Base-by-base conservation (phyloP, 495 filamentous ascomycete genomes). In the Amphirosellinia nigrospora region DNA sequence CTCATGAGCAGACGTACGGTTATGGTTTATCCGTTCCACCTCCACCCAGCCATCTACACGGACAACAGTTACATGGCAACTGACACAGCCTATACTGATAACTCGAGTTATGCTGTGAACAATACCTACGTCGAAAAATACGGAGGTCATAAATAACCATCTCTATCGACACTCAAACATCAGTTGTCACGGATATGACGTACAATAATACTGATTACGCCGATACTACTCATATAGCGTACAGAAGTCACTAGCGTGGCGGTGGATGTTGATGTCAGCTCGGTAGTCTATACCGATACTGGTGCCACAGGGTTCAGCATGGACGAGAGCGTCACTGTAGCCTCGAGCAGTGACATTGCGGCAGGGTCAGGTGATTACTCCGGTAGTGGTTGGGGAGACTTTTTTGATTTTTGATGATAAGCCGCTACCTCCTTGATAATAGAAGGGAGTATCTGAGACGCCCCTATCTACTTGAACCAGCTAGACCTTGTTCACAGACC, bases 301-400 rank as follows among this genome's bases (percentile, higher is more conserved):
- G 53, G 45, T 26, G 46, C 39, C 16, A 38, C 59, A 5, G 55
- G 19, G 11, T 48, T 71, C 13, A 66, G 66, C 26, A 59, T 71
- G 32, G 70, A 76, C 26, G 66, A 69, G 73, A 73, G 69, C n/a
- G 11, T 73, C 23, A 66, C 32, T 52, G 26, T 73, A 13, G 62
- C 69, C 28, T 56, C 63, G 7, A 73, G 61, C 41, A 62, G 61
- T 19, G 74, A 71, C 43, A 55, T 62, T 9, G 58, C 74, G 8
- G 38, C 23, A 3, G 48, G 26, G 0, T 52, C 70, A 48, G 46
- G 43, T 28, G 75, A 77, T 45, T 77, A 77, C 34, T 77, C 75
- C 6, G 75, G 75, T 0, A 68, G 70, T 13, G 72, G 66, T 23
- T 77, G 73, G 72, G 73, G 73, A 26, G 68, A 63, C 4, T 41